phyloP scores from a whole-genome alignment of 192 early-diverging fungal species.

The Coemansia sp. region DNA sequence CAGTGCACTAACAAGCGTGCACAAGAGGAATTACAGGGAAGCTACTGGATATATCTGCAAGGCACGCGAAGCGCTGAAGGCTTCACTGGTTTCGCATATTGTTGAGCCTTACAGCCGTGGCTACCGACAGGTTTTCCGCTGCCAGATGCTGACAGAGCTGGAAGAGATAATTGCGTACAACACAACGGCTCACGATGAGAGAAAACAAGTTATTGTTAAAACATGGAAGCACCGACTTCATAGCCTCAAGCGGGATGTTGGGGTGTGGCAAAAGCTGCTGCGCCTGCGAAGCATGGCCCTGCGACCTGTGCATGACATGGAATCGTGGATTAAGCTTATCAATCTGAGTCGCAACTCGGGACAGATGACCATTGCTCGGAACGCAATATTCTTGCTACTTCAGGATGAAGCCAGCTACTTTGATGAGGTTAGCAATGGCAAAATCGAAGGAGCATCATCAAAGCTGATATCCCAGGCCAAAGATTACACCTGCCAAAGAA shows the following conservation, averaged over 20 bases:
- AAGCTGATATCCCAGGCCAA: conserved; percentile 20
- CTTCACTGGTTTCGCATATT: conserved; percentile 79
- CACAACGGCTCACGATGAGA: conserved; percentile 66
- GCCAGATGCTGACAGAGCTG: conserved; percentile 96
- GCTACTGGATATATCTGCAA: conserved; percentile 74
- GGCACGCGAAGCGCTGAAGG: conserved; percentile 81
- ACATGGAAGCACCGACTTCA: conserved; percentile 85
- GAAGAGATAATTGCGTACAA: conserved; percentile 96
- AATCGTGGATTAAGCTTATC: conserved; percentile 93
- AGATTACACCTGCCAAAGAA: conserved; percentile 14
- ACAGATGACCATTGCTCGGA: conserved; percentile 49
- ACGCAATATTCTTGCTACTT: conserved; percentile 29
- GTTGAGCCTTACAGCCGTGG: conserved; percentile 93
- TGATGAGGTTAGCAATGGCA: conserved; percentile 19
- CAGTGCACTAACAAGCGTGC: conserved; percentile 79
- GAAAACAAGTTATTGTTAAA: conserved; percentile 66
- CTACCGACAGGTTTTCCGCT: conserved; percentile 80
- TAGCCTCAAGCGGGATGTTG: conserved; percentile 88
- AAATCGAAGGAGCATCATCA: conserved; percentile 3
- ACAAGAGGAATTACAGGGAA: conserved; percentile 69
- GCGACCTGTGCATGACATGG: conserved; percentile 87
- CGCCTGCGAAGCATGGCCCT: conserved; percentile 84
- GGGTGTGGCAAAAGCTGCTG: conserved; percentile 91
- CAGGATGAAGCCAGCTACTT: conserved; percentile 28
- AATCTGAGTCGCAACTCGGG: conserved; percentile 89